Conservation (phyloP, 2,329 filamentous ascomycete genomes). For the Nemania diffusa region DNA sequence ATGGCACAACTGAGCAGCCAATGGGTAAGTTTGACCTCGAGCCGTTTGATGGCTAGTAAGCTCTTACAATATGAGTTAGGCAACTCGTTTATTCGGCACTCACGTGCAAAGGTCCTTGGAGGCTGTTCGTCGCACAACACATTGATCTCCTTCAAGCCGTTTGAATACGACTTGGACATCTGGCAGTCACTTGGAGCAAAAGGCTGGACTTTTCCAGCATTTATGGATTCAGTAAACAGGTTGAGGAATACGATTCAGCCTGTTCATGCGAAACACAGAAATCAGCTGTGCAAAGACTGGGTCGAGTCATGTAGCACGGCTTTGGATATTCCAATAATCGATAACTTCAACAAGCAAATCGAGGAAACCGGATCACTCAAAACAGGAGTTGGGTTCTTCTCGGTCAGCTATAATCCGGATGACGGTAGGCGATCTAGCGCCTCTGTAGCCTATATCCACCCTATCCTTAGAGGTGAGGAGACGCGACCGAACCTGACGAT, state of each 20-base stretch:
- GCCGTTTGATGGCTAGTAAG: slow-evolving; percentile 8
- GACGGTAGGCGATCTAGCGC: slow-evolving; percentile 85
- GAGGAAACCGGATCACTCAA: slow-evolving; percentile 75
- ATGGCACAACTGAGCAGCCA: slow-evolving; percentile 88
- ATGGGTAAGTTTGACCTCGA: slow-evolving; percentile 63
- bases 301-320: slow-evolving; percentile 81
- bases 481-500: slow-evolving; percentile 85
- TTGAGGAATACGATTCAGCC: slow-evolving; percentile 91
- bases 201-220: slow-evolving; percentile 87
- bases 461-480: slow-evolving; percentile 85
- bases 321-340: slow-evolving; percentile 81
- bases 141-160: slow-evolving; percentile 90
- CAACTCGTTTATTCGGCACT: slow-evolving; percentile 92
- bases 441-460: slow-evolving; percentile 92
- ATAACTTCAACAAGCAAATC: slow-evolving; percentile 90
- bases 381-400: slow-evolving; percentile 88
- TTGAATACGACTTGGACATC: slow-evolving; percentile 85
- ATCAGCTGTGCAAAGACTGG: slow-evolving; percentile 94
- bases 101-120: slow-evolving; percentile 89
- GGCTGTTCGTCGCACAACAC: slow-evolving; percentile 96
- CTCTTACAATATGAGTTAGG: slow-evolving; percentile 59
- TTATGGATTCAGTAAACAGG: slow-evolving; percentile 84
- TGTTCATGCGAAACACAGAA: slow-evolving; percentile 84
- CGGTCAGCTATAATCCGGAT: slow-evolving; percentile 90
- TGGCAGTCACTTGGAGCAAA: slow-evolving; percentile 85